phyloP scores from a whole-genome alignment of 2,329 filamentous ascomycete genomes.

The Xylaria hypoxylon region DNA sequence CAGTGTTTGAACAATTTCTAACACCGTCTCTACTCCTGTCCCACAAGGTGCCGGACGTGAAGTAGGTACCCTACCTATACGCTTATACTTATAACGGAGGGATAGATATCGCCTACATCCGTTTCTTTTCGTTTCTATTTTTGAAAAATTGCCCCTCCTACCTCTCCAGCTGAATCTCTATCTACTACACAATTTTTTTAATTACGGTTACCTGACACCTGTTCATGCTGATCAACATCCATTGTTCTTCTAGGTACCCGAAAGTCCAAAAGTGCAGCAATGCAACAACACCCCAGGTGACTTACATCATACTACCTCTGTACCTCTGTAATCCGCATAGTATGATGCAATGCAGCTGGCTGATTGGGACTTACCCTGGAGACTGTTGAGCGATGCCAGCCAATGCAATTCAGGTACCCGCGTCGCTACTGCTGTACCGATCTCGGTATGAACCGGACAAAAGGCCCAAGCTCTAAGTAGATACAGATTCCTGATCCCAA shows the following conservation, averaged over 20 bases:
- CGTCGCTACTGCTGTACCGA: constrained; percentile 12
- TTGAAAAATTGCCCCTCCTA: too few relatives aligned
- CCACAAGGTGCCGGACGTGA: background rate
- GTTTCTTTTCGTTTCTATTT: too few relatives aligned
- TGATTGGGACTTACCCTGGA: constrained; percentile 14
- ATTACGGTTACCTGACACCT: background rate
- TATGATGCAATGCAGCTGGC: constrained; percentile 34
- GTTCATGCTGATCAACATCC: background rate
- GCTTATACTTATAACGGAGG: background rate
- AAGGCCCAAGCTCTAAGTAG: constrained; percentile 11
- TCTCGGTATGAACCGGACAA: constrained; percentile 19
- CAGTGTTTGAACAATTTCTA: constrained; percentile 22
- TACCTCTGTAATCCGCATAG: constrained; percentile 2
- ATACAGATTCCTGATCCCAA: background rate
- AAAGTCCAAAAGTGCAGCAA: background rate
- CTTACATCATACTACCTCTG: constrained; percentile 39
- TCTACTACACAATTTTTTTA: too few relatives aligned
- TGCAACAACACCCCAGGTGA: background rate
- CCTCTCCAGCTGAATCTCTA: too few relatives aligned
- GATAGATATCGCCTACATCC: too few relatives aligned
- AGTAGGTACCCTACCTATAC: background rate
- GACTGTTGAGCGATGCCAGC: constrained; percentile 5
- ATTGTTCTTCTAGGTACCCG: background rate
- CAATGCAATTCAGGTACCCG: constrained; percentile 21
- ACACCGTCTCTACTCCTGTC: constrained; percentile 28